Percentiles rank a stretch among this genome's conserved stretches.
phyloP scores from a whole-genome alignment of 768 basidiomycete species.

The Xanthoconium purpureum region DNA sequence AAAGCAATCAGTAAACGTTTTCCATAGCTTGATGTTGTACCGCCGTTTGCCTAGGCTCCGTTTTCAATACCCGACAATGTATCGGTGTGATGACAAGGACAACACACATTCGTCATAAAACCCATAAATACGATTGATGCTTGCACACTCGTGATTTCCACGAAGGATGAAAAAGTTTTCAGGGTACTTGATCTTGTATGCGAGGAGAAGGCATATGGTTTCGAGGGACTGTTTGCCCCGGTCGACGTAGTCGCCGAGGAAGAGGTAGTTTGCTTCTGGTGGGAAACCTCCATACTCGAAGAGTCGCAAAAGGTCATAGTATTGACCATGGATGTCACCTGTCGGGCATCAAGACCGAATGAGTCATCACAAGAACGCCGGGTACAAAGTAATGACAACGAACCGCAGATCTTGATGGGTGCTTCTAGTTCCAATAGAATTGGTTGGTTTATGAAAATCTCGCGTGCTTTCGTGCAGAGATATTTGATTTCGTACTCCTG shows the following conservation, averaged over 20 bases:
- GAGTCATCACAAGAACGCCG: constrained; percentile 20
- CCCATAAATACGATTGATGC: constrained; percentile 99
- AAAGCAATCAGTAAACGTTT: constrained; percentile 99
- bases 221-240: constrained; percentile 98
- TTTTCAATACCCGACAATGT: constrained; percentile 9
- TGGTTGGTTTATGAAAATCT: constrained; percentile 99
- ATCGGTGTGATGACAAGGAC: neutral
- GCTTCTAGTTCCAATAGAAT: constrained; percentile 97
- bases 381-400: constrained; percentile 28
- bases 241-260: constrained; percentile 99
- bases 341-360: constrained; percentile 18
- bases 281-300: constrained; percentile 99
- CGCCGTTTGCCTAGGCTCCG: constrained; percentile 84
- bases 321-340: constrained; percentile 99
- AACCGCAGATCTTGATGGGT: constrained; percentile 99
- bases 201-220: constrained; percentile 97
- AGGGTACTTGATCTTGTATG: constrained; percentile 99
- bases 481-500: constrained; percentile 99
- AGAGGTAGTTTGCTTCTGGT: constrained; percentile 99
- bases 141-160: constrained; percentile 99
- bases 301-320: constrained; percentile 95
- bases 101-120: constrained; percentile 99
- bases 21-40: constrained; percentile 99
- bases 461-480: constrained; percentile 96
- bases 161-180: constrained; percentile 99